Percentiles rank a stretch among this genome's conserved stretches.
phyloP scores from a whole-genome alignment of 2,329 filamentous ascomycete species.

The Dactylellina parvicollis region DNA sequence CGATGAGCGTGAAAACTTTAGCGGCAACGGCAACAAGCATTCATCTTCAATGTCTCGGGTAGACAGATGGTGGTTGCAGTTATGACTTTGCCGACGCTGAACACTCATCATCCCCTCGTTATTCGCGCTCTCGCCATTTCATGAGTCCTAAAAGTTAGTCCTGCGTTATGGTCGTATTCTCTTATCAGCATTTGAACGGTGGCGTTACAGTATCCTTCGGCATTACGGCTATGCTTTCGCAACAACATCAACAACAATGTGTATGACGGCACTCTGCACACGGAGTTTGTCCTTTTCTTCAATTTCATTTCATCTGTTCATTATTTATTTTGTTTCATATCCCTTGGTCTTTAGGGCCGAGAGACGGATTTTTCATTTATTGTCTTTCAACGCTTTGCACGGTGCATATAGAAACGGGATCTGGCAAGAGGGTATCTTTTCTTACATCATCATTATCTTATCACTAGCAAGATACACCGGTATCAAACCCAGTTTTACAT shows the following conservation, averaged over 20 bases:
- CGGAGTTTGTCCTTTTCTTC: slow-evolving; percentile 30
- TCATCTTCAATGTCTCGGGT: slow-evolving; percentile 47
- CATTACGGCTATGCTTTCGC: slow-evolving; percentile 19
- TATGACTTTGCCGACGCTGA: slow-evolving; percentile 43
- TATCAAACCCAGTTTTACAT: slow-evolving; percentile 1
- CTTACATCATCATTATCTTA: slow-evolving; percentile 7
- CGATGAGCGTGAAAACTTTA: slow-evolving; percentile 42
- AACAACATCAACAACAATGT: slow-evolving; percentile 14
- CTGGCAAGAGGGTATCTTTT: slow-evolving; percentile 13
- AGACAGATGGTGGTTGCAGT: slow-evolving; percentile 52
- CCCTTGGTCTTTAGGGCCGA: not conserved
- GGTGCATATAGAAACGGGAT: slow-evolving; percentile 38
- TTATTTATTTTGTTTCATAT: not conserved
- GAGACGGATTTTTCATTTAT: not conserved
- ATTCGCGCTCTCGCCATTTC: not conserved
- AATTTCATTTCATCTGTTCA: slow-evolving; percentile 11
- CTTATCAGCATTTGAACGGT: slow-evolving; percentile 34
- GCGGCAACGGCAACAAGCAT: slow-evolving; percentile 10
- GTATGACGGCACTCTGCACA: slow-evolving; percentile 26
- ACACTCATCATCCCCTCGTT: not conserved
- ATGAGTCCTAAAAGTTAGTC: slow-evolving; percentile 29
- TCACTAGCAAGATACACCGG: slow-evolving; percentile 5
- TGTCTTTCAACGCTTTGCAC: slow-evolving; percentile 12
- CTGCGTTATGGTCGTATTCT: slow-evolving; percentile 14
- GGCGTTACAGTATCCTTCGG: slow-evolving; percentile 27